A percentile compares a stretch with the other conserved stretches of the same genome.
Conservation (phyloP, 2,329 filamentous ascomycete genomes). For the Podosphaera xanthii region DNA sequence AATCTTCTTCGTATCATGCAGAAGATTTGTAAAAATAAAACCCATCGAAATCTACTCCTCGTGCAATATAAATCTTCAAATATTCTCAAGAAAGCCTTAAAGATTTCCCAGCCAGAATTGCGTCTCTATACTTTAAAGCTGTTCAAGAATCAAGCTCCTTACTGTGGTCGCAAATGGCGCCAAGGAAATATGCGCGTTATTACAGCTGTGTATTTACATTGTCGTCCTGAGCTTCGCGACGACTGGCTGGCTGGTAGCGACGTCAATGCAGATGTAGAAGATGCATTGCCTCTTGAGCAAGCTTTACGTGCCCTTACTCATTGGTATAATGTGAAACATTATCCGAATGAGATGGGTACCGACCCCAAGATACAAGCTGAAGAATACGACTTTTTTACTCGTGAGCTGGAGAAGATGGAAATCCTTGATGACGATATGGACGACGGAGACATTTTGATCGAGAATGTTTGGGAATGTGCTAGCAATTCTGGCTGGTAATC, state of each 20-base stretch:
- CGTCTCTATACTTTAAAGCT: slow-evolving; percentile 90
- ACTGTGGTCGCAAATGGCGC: slow-evolving; percentile 93
- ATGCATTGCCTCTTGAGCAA: slow-evolving; percentile 78
- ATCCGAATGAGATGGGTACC: slow-evolving; percentile 52
- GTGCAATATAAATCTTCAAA: slow-evolving; percentile 90
- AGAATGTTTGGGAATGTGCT: slow-evolving; percentile 11
- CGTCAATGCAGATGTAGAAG: slow-evolving; percentile 82
- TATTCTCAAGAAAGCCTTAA: slow-evolving; percentile 76
- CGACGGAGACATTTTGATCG: slow-evolving; percentile 19
- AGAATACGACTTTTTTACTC: slow-evolving; percentile 57
- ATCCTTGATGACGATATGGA: slow-evolving; percentile 10
- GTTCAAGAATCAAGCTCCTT: slow-evolving; percentile 96
- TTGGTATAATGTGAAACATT: slow-evolving; percentile 75
- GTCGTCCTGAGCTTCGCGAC: slow-evolving; percentile 74
- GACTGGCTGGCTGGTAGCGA: slow-evolving; percentile 87
- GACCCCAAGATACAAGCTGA: slow-evolving; percentile 34
- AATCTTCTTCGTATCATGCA: slow-evolving; percentile 93
- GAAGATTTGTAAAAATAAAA: slow-evolving; percentile 89
- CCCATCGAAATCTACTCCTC: slow-evolving; percentile 78
- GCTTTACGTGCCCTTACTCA: slow-evolving; percentile 73
- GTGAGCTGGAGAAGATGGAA: slow-evolving; percentile 54
- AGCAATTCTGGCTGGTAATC: slow-evolving; percentile 6
- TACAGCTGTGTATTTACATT: slow-evolving; percentile 86
- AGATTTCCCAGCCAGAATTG: slow-evolving; percentile 68
- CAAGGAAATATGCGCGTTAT: slow-evolving; percentile 98